Evolutionary conservation across 345 rosid species (phyloP), one percentile per base, ranked within the genome.

Genomic region (Salix brachista): DNA sequence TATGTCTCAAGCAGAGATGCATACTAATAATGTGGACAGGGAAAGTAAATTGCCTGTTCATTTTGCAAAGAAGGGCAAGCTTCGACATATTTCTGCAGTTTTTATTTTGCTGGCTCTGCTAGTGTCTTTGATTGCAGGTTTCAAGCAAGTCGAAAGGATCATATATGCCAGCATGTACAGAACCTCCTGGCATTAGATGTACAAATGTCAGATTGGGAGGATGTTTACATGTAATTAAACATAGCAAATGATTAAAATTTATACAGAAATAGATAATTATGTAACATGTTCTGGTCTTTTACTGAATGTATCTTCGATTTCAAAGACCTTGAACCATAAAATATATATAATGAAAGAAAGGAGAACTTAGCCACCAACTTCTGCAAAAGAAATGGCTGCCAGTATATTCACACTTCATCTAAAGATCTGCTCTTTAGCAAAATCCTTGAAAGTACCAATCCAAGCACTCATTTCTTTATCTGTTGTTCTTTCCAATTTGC

Each of bases 61-160:
- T 11, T 37, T 65, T 0, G 61, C 41, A 25, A 82, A 18, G 50
- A 76, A 64, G 5, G n/a, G 42, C 42, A 54, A 39, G 10, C 75
- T 23, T 4, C 65, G 75, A 68, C 36, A 69, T 13, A 54, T 77
- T 19, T 62, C 58, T 30, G 73, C 39, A 8, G 46, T 64, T 16
- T 44, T 80, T 7, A 65, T 65, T 14, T 6, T 78, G 62, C 73
- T 84, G 58, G 54, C 65, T 67, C 16, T 86, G 78, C 50, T 77
- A 25, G 50, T 77, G 65, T 73, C 39, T 19, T 23, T 73, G 25
- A 3, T 71, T 10, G 78, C 80, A 60, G 79, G 84, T 5, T 72
- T 65, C n/a, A 61, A 32, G 74, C 67, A 73, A 30, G 67, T 41
- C 41, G 79, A 75, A 65, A 71, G 28, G 39, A 37, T 76, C 19